phyloP scores from a whole-genome alignment of 202 grass and related monocot genomes.

The Zoysia matrella region DNA sequence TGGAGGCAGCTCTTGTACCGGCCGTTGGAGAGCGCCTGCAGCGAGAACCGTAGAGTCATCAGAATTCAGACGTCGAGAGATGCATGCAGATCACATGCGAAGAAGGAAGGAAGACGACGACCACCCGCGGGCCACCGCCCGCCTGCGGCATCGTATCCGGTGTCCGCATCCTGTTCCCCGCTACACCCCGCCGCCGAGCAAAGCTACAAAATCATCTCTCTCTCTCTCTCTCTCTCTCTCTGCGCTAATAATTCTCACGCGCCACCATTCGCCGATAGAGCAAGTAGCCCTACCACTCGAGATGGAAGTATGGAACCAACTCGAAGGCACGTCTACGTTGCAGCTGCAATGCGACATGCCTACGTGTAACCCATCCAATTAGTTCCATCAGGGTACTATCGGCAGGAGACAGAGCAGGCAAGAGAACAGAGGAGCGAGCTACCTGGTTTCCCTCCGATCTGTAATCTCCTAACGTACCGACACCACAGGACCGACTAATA shows the following conservation, averaged over 20 bases:
- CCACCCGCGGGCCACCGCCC: constrained; percentile 42
- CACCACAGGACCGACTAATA: neutral
- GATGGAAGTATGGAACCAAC: constrained; percentile 16
- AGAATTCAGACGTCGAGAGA: too few species aligned
- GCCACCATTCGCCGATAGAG: too few species aligned
- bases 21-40: constrained; percentile 89
- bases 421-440: neutral
- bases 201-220: neutral
- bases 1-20: constrained; percentile 94
- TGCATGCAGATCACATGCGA: too few species aligned
- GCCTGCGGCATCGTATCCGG: neutral
- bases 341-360: neutral
- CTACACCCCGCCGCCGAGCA: neutral
- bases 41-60: too few species aligned
- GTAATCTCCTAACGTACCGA: neutral
- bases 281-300: neutral
- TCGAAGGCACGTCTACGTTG: neutral
- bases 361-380: constrained; percentile 20
- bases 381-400: neutral
- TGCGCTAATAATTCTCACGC: too few species aligned
- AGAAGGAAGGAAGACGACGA: constrained; percentile 13
- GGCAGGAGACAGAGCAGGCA: neutral
- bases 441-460: too few species aligned
- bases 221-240: neutral
- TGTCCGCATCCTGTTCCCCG: neutral